phyloP scores from a whole-genome alignment of 2,329 filamentous ascomycete genomes.

The Aaosphaeria pasadenensis region DNA sequence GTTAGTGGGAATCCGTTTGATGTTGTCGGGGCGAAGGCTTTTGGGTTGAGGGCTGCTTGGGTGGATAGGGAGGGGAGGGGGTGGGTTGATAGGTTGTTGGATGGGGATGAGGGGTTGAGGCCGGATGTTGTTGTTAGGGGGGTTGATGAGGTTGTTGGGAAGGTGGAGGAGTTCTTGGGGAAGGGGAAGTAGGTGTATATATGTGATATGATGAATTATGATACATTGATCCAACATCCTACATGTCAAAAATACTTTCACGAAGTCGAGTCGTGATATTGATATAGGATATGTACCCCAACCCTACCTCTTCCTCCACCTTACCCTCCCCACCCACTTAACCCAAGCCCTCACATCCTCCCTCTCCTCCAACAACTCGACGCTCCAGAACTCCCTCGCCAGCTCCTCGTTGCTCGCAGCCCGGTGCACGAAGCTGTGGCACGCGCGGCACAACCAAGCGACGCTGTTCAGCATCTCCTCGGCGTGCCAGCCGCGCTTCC shows the following conservation, averaged over 20 bases:
- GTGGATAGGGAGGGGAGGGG: slow-evolving; percentile 61
- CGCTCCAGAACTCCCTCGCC: slow-evolving; percentile 68
- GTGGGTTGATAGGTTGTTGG: slow-evolving; percentile 63
- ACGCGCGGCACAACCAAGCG: slow-evolving; percentile 82
- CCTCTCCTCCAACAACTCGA: slow-evolving; percentile 66
- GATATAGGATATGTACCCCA: background rate
- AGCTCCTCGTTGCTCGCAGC: slow-evolving; percentile 75
- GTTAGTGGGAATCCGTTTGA: slow-evolving; percentile 74
- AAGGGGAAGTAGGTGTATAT: no score
- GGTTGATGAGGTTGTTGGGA: slow-evolving; percentile 53
- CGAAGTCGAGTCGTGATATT: no score
- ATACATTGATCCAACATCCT: no score
- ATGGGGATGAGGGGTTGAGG: slow-evolving; percentile 28
- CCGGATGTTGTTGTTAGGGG: slow-evolving; percentile 54
- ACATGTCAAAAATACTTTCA: no score
- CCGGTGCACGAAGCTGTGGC: slow-evolving; percentile 78
- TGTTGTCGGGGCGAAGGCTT: slow-evolving; percentile 59
- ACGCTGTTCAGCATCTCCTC: slow-evolving; percentile 74
- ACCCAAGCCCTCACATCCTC: slow-evolving; percentile 72
- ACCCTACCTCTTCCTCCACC: slow-evolving; percentile 64
- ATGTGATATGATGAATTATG: no score
- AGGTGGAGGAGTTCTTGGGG: slow-evolving; percentile 1
- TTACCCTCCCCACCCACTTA: slow-evolving; percentile 67
- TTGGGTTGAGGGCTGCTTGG: slow-evolving; percentile 64
- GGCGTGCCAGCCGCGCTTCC: slow-evolving; percentile 77